phyloP scores from a whole-genome alignment of 331 rosid species.

The Prunus yedoensis region DNA sequence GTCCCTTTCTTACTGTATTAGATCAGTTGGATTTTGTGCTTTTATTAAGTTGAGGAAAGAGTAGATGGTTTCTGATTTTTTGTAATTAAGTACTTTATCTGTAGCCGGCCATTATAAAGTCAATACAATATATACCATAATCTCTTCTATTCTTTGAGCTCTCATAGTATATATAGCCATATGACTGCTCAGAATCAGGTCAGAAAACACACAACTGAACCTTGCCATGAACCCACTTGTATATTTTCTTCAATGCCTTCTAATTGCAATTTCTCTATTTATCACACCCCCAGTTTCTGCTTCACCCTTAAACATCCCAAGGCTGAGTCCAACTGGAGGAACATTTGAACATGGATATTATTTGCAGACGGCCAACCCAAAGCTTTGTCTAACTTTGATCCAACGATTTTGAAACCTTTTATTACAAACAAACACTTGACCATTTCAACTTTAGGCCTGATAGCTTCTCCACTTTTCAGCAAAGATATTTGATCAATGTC shows the following conservation, averaged over 20 bases:
- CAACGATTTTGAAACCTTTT: conserved; percentile 37
- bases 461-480: conserved; percentile 52
- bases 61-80: neutral
- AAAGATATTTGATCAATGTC: conserved; percentile 53
- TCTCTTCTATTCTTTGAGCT: no score
- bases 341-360: conserved; percentile 2
- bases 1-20: no score
- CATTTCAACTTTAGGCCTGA: conserved; percentile 64
- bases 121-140: no score
- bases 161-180: no score
- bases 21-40: no score
- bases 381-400: neutral
- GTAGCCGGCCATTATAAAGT: neutral
- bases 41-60: neutral
- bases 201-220: neutral
- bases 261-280: neutral
- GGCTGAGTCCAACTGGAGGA: conserved; percentile 40
- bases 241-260: neutral
- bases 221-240: neutral
- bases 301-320: conserved; percentile 25
- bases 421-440: conserved; percentile 49
- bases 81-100: neutral
- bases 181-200: no score
- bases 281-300: neutral
- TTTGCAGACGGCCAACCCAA: neutral